phyloP scores from a whole-genome alignment of 805 yeast genomes.

The Wickerhamomyces ciferrii region DNA sequence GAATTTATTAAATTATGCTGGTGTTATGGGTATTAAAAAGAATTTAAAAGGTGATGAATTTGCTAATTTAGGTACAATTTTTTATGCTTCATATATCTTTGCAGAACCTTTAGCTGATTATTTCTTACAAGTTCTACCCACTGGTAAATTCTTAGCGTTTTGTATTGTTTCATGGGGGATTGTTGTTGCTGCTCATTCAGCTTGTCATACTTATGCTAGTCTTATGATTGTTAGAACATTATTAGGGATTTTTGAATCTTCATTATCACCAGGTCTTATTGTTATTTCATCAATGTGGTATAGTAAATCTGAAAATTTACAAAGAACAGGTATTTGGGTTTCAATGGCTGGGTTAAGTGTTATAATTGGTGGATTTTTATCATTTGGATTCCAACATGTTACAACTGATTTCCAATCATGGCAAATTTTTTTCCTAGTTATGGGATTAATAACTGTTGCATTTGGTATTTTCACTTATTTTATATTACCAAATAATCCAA shows the following conservation, averaged over 20 bases:
- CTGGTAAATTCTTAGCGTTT: slow-evolving; percentile 42
- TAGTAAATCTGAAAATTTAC: slow-evolving; percentile 44
- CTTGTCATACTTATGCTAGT: slow-evolving; percentile 45
- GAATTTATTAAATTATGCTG: slow-evolving; percentile 54
- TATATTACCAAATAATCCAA: slow-evolving; percentile 47
- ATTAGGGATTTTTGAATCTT: slow-evolving; percentile 49
- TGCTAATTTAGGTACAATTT: slow-evolving; percentile 47
- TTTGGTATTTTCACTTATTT: slow-evolving; percentile 42
- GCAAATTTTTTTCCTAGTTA: slow-evolving; percentile 55
- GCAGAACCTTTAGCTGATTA: slow-evolving; percentile 47
- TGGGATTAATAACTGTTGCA: slow-evolving; percentile 46
- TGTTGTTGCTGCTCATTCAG: slow-evolving; percentile 45
- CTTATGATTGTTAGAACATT: slow-evolving; percentile 50
- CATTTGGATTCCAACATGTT: slow-evolving; percentile 52
- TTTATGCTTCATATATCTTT: slow-evolving; percentile 47
- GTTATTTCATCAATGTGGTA: slow-evolving; percentile 61
- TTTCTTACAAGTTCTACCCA: slow-evolving; percentile 45
- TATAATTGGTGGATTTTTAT: slow-evolving; percentile 39
- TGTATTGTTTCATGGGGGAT: slow-evolving; percentile 51
- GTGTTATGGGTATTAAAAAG: slow-evolving; percentile 56
- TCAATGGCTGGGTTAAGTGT: slow-evolving; percentile 50
- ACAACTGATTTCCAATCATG: slow-evolving; percentile 42
- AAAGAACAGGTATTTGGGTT: slow-evolving; percentile 52
- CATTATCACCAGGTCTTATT: slow-evolving; percentile 51
- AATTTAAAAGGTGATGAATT: slow-evolving; percentile 43